Percentiles rank a stretch among this genome's conserved stretches.
These are phyloP conservation scores for Austroboletus novae-zelandiae DNA, from an alignment of 1,284 basidiomycete genomes.

Conservation along the genomic window DNA sequence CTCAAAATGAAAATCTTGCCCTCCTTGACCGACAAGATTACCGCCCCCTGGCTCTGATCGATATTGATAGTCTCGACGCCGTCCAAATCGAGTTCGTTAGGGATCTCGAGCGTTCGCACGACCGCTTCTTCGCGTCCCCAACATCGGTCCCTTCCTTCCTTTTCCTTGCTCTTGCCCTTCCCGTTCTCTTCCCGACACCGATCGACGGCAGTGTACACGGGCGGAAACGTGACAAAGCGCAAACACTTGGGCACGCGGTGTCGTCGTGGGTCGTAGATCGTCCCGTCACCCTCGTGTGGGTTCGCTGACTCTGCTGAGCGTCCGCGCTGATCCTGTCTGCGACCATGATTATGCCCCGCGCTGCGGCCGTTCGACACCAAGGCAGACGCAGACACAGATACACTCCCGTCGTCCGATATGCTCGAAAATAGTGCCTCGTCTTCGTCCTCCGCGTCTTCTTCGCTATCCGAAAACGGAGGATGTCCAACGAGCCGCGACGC, in stretches of 20 bases:
- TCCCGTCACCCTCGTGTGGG: slow-evolving; percentile 19
- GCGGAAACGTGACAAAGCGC: slow-evolving; percentile 68
- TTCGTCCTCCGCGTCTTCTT: slow-evolving; percentile 17
- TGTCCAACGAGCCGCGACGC: slow-evolving; percentile 24
- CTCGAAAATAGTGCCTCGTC: slow-evolving; percentile 15
- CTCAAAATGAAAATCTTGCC: slow-evolving; percentile 70
- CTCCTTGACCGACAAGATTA: slow-evolving; percentile 64
- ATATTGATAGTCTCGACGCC: slow-evolving; percentile 72
- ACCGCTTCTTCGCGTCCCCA: slow-evolving; percentile 38
- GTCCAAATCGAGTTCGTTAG: slow-evolving; percentile 60
- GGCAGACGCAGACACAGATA: not conserved
- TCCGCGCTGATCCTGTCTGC: not conserved
- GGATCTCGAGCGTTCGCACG: slow-evolving; percentile 60
- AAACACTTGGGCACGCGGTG: slow-evolving; percentile 48
- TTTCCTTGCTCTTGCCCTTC: slow-evolving; percentile 1
- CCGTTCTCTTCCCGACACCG: slow-evolving; percentile 17
- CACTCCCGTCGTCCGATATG: slow-evolving; percentile 11
- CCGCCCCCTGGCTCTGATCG: slow-evolving; percentile 71
- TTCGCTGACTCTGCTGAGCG: slow-evolving; percentile 12
- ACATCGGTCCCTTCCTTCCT: slow-evolving; percentile 5
- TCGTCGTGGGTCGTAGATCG: slow-evolving; percentile 26
- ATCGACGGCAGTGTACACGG: slow-evolving; percentile 40
- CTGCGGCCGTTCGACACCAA: slow-evolving; percentile 3
- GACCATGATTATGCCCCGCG: not conserved
- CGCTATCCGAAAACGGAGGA: slow-evolving; percentile 20